Base-by-base conservation (phyloP, 306 rosid genomes). In the Datisca glomerata region DNA sequence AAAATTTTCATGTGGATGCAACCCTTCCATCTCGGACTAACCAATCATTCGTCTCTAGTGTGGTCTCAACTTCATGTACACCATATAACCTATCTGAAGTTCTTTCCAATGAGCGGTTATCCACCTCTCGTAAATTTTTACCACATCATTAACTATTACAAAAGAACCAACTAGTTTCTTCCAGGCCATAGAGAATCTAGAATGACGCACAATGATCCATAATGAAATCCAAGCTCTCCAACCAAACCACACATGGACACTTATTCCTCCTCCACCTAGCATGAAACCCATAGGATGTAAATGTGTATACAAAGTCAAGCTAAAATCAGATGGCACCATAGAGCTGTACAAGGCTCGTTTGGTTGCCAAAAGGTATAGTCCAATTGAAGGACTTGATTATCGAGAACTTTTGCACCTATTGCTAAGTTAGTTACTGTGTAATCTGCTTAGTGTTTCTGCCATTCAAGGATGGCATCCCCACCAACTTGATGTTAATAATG, bases 141-240 rank as follows among this genome's bases (percentile, higher is more conserved):
- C 19, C 10, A 5, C 32, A n/a, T 2, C 2, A 4, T 0, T 49
- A 0, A 7, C 43, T 4, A 7, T 49, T 0, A 2, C 5, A 0
- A 20, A 6, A 49, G 43, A 34, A 7, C 43, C 43, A 14, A 45
- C 36, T 5, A 24, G 14, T 45, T 49, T 32, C 14, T 34, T 13
- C 0, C 42, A 49, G 1, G 55, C 29, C 4, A 15, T 49, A 1
- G 1, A n/a, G 0, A 8, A 20, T 14, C 20, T 29, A 0, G 12
- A 34, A 0, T 44, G 49, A 32, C 0, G 49, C 7, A 11, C 12
- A 2, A 32, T 32, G 1, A 44, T 44, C 32, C 19, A 2, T 1
- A 7, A 0, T 2, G 49, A 44, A 12, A 2, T 44, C 3, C 4
- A 44, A 0, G 21, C 49, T 0, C 15, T 45, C 0, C 22, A 45